Base-by-base conservation (phyloP, 1,139 yeast genomes). In the Pichia cactophila region DNA sequence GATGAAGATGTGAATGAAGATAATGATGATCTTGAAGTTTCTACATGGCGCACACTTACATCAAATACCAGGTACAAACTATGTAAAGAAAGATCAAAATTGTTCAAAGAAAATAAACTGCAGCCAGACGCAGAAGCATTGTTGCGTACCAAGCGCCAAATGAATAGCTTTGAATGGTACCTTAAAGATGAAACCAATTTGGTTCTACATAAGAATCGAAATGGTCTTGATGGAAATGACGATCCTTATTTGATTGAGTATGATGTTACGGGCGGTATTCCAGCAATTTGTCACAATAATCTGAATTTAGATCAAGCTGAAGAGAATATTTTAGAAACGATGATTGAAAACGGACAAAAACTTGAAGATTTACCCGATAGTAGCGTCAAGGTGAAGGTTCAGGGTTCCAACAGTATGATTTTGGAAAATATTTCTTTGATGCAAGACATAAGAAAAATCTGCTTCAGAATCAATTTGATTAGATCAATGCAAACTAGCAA, bases 401-500 rank as follows among this genome's bases (percentile, higher is more conserved):
- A 70, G 28, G 95, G 95, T 0, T 70, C 88, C 49, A 80, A 82
- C 53, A 74, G 76, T 14, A 70, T 80, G 14, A 72, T 87, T 52
- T 73, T 77, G 56, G 75, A 76, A 17, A 92, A 89, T 58, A 82
- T 94, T 46, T 69, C 74, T 5, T 79, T 84, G 57, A 87, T 92
- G 73, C 97, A 90, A 68, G 89, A 87, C 58, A 86, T 94, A 37
- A 73, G 98, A 50, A 85, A 82, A 60, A 74, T 87, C 4, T 90
- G 97, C 64, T 86, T 88, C 68, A 90, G 90, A 64, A 87, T 94
- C 33, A 83, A 95, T 3, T 71, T 90, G 47, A 86, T 94, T 53
- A 75, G 96, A 53, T 95, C 87, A 65, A 83, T 92, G 88, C 96
- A 92, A 62, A 90, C 89, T 29, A 87, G 82, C 54, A 84, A 80